phyloP scores from a whole-genome alignment of 768 basidiomycete genomes.

The Gymnopilus dilepis region DNA sequence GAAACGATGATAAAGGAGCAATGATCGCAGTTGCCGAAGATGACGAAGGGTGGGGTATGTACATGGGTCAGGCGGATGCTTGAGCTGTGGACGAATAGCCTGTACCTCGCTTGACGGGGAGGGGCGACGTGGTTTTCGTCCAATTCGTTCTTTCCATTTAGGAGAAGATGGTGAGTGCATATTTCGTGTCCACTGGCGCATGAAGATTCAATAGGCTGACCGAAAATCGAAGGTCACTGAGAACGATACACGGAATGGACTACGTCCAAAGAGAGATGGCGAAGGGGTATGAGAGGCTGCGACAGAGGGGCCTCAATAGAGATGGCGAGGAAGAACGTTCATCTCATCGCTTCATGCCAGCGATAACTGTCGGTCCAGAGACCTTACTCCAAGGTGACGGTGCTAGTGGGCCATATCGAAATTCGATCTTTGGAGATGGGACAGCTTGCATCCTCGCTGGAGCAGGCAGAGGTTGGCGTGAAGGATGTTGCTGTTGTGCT shows the following conservation, averaged over 20 bases:
- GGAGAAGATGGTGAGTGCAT: not conserved
- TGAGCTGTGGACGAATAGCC: not conserved
- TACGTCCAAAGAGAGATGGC: not conserved
- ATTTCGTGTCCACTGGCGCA: not conserved
- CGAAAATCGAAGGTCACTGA: not conserved
- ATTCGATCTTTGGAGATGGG: slow-evolving; percentile 38
- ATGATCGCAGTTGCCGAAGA: not conserved
- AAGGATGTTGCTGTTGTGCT: slow-evolving; percentile 26
- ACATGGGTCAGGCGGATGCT: no score
- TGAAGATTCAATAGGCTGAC: no score
- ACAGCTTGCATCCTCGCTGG: slow-evolving; percentile 18
- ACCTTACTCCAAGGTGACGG: slow-evolving; percentile 76
- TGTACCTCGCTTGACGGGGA: no score
- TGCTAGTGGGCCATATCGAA: slow-evolving; percentile 71
- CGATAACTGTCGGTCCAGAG: slow-evolving; percentile 61
- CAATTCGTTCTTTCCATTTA: not conserved
- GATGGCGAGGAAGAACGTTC: slow-evolving; percentile 1
- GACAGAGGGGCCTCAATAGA: not conserved
- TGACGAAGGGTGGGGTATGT: not conserved
- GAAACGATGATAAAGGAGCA: not conserved
- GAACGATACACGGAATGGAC: not conserved
- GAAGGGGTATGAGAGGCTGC: not conserved
- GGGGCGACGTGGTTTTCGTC: not conserved
- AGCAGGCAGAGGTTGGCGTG: slow-evolving; percentile 32
- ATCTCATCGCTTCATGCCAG: slow-evolving; percentile 69